Evolutionary conservation across 805 yeast species (phyloP).

Genomic region (Ogataea methylovora): DNA sequence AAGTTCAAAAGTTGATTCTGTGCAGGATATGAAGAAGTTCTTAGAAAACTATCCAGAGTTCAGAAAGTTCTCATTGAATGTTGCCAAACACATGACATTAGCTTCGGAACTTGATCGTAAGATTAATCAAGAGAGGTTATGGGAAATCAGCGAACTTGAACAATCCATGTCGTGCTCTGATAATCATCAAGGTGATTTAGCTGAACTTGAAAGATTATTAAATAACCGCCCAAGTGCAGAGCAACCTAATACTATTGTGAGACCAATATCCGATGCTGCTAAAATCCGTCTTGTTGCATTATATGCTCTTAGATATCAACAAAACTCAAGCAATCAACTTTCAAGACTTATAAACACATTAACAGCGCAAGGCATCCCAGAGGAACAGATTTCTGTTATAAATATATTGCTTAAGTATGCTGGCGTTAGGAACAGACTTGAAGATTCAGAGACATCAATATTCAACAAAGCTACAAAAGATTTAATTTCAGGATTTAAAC

Average conservation of each 20-base stretch:
- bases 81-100: conserved; percentile 85
- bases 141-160: conserved; percentile 87
- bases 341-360: conserved; percentile 30
- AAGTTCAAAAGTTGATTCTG: conserved; percentile 62
- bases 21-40: conserved; percentile 85
- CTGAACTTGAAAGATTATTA: conserved; percentile 51
- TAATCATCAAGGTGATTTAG: conserved; percentile 45
- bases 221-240: conserved; percentile 16
- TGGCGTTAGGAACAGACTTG: conserved; percentile 36
- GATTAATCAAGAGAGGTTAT: conserved; percentile 55
- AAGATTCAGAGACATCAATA: conserved; percentile 24
- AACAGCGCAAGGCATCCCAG: conserved; percentile 26
- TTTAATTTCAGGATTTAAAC: conserved; percentile 27
- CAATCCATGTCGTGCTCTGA: conserved; percentile 72
- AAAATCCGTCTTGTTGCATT: conserved; percentile 70
- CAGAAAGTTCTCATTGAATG: conserved; percentile 78
- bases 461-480: conserved; percentile 16
- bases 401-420: conserved; percentile 37
- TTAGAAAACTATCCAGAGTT: conserved; percentile 93
- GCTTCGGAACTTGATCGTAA: conserved; percentile 79
- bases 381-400: conserved; percentile 33
- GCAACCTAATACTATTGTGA: conserved; percentile 8
- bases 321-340: conserved; percentile 36
- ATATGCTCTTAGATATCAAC: conserved; percentile 67
- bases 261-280: conserved; percentile 39